These are phyloP conservation scores for Cymbopogon flexuosus DNA, from an alignment of 202 grass and related monocot species.

Conservation along the genomic window DNA sequence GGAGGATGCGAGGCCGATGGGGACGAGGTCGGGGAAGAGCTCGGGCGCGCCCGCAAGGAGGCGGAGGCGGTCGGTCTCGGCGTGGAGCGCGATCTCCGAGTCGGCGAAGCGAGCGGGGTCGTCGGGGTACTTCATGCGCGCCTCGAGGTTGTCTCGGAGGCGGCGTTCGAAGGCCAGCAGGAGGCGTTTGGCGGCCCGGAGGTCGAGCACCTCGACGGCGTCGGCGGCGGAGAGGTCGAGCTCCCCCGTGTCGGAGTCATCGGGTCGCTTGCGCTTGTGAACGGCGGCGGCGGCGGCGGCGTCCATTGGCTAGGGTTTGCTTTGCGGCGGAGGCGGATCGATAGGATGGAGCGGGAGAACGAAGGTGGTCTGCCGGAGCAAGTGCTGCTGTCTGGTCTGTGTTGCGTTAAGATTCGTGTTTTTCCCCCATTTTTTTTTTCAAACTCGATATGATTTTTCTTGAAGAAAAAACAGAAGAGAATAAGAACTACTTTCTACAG, in stretches of 20 bases:
- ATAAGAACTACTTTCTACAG: too few relatives aligned
- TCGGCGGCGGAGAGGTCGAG: constrained; percentile 54
- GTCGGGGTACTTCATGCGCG: constrained; percentile 90
- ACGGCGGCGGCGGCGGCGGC: neutral
- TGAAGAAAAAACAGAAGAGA: too few relatives aligned
- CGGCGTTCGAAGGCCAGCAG: constrained; percentile 83
- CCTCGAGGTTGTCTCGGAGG: constrained; percentile 89
- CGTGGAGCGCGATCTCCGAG: constrained; percentile 79
- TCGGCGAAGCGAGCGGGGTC: constrained; percentile 77
- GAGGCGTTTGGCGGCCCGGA: constrained; percentile 71
- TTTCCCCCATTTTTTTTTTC: neutral
- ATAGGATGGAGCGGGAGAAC: neutral
- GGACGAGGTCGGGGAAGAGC: constrained; percentile 79
- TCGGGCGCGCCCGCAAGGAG: constrained; percentile 77
- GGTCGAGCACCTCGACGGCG: constrained; percentile 69
- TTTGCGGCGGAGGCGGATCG: neutral
- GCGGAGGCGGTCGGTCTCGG: constrained; percentile 68
- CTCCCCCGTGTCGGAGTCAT: neutral
- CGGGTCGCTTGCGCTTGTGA: constrained; percentile 59
- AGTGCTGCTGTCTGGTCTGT: neutral
- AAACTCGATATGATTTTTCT: too few relatives aligned
- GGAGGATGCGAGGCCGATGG: constrained; percentile 56
- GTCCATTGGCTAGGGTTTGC: neutral
- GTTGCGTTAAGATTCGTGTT: neutral
- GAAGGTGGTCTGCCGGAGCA: neutral